A percentile compares a stretch with the other conserved stretches of the same genome.
phyloP scores from a whole-genome alignment of 2,329 filamentous ascomycete species.

The Cladophialophora bantiana region DNA sequence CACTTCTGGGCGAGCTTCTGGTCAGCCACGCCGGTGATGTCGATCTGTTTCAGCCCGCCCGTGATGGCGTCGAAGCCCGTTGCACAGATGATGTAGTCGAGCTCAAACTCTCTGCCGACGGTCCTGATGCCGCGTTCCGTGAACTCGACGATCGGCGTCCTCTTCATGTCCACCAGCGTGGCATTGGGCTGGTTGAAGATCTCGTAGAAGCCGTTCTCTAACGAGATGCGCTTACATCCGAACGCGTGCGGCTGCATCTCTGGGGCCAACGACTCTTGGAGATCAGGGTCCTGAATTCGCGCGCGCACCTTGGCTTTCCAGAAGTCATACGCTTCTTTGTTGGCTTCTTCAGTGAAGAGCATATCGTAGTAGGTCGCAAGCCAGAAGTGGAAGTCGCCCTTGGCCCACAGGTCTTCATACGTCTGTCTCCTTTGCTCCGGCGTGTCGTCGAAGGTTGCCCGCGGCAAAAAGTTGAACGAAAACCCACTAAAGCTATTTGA shows the following conservation, averaged over 20 bases:
- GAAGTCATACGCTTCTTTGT: conserved; percentile 62
- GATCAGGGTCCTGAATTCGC: conserved; percentile 59
- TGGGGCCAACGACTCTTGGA: conserved; percentile 63
- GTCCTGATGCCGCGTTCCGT: conserved; percentile 51
- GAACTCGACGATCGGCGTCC: conserved; percentile 52
- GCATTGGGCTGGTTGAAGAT: conserved; percentile 57
- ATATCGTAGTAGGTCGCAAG: conserved; percentile 61
- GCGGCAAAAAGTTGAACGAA: conserved; percentile 64
- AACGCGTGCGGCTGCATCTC: conserved; percentile 61
- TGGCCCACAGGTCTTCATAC: conserved; percentile 59
- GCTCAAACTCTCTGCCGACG: conserved; percentile 46
- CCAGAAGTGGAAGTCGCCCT: conserved; percentile 67
- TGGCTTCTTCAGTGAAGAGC: conserved; percentile 56
- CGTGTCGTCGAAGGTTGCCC: conserved; percentile 57
- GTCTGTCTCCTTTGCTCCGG: conserved; percentile 49
- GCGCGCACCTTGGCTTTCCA: conserved; percentile 61
- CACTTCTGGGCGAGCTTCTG: conserved; percentile 35
- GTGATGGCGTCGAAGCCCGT: conserved; percentile 56
- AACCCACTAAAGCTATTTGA: conserved; percentile 55
- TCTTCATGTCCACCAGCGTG: conserved; percentile 54
- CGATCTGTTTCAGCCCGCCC: conserved; percentile 49
- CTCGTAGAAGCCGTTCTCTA: conserved; percentile 62
- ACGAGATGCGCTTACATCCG: conserved; percentile 59
- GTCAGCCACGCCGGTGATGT: conserved; percentile 49
- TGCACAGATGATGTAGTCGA: conserved; percentile 52